phyloP scores from a whole-genome alignment of 1,284 basidiomycete species.

The Leucocoprinus gongylophorus region DNA sequence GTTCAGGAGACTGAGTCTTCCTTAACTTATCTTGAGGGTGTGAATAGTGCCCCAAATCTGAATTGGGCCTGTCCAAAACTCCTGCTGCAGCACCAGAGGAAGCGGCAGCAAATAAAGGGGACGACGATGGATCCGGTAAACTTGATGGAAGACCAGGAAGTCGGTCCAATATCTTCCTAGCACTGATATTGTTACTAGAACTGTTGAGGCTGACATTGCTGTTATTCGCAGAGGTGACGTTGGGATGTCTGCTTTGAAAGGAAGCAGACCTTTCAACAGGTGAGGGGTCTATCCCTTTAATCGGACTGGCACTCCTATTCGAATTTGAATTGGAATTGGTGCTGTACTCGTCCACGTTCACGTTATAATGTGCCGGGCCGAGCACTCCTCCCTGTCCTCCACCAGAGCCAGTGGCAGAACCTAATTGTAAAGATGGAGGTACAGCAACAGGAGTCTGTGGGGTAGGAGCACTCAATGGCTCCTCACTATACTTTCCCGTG shows the following conservation, averaged over 20 bases:
- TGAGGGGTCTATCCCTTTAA: conserved; percentile 43
- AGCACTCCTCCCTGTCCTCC: conserved; percentile 40
- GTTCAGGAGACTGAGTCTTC: conserved; percentile 42
- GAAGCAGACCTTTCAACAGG: conserved; percentile 32
- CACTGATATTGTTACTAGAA: conserved; percentile 25
- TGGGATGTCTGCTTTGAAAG: conserved; percentile 24
- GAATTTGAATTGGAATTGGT: conserved; percentile 25
- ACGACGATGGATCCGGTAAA: conserved; percentile 45
- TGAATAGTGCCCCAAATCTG: conserved; percentile 71
- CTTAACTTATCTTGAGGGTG: conserved; percentile 34
- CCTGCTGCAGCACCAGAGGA: conserved; percentile 29
- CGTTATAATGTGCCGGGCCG: conserved; percentile 26
- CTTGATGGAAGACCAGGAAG: conserved; percentile 39
- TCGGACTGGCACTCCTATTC: conserved; percentile 38
- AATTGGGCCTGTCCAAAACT: conserved; percentile 47
- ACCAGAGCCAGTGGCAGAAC: conserved; percentile 8
- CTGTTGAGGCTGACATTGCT: conserved; percentile 4
- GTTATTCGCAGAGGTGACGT: conserved; percentile 5
- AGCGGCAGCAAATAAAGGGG: conserved; percentile 44
- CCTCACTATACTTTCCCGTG: conserved; percentile 64
- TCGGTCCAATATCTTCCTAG: conserved; percentile 29
- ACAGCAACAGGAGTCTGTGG: conserved; percentile 24
- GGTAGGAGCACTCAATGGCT: conserved; percentile 31
- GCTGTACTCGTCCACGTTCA: conserved; percentile 30
- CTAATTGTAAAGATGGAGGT: conserved; percentile 15